Conservation (phyloP, 2,329 filamentous ascomycete genomes). For the Chaetomiaceae sp. region DNA sequence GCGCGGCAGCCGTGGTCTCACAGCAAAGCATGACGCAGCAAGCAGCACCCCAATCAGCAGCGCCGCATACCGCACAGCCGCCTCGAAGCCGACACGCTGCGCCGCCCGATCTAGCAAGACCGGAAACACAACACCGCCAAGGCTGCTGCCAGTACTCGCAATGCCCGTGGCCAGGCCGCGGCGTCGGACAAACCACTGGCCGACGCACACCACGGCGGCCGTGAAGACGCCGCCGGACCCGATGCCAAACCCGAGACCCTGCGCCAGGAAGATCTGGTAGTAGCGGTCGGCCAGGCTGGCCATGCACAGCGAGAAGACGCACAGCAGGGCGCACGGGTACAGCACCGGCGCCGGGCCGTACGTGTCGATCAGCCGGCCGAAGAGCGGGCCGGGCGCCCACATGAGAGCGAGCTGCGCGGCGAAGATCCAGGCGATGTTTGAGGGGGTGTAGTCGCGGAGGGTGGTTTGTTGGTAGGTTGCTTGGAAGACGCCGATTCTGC, state of each 20-base stretch:
- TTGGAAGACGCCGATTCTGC: constrained; percentile 1
- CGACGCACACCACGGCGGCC: constrained; percentile 1
- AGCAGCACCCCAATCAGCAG: neutral
- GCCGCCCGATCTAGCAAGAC: neutral
- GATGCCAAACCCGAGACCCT: neutral
- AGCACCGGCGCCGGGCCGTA: neutral
- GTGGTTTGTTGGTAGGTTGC: neutral
- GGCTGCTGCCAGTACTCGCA: neutral
- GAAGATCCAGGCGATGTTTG: neutral
- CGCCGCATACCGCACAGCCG: neutral
- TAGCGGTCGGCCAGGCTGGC: constrained; percentile 1
- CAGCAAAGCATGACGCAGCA: neutral
- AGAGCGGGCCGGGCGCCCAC: neutral
- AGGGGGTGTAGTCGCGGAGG: neutral
- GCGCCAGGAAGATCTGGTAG: constrained; percentile 1
- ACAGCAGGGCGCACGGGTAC: neutral
- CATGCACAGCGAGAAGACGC: constrained; percentile 1
- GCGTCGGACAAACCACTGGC: neutral
- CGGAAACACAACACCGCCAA: neutral
- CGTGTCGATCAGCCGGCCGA: neutral
- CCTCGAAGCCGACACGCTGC: neutral
- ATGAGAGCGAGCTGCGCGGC: neutral
- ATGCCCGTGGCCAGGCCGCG: neutral
- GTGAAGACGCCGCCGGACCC: neutral
- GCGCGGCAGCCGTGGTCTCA: neutral